Evolutionary conservation across 73 alveolate genomes (phyloP).

Genomic region (Effrenium voratum): DNA sequence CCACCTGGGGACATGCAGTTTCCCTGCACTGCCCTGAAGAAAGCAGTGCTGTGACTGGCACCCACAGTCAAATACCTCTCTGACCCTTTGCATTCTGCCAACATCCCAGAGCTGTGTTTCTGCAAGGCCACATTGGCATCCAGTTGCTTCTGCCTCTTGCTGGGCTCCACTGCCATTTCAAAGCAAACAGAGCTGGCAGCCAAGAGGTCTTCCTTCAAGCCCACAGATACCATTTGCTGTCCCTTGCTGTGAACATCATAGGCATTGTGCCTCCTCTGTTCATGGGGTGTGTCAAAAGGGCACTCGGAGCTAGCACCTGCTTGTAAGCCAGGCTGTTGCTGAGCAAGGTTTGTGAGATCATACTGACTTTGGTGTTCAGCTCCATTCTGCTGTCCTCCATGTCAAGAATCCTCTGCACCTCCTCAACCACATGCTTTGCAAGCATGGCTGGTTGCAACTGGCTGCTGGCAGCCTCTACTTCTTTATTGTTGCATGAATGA

Average conservation of each 20-base stretch:
- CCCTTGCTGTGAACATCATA: background rate
- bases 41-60: background rate
- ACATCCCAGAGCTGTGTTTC: background rate
- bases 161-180: background rate
- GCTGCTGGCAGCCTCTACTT: too few relatives aligned
- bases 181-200: background rate
- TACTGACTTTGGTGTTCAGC: background rate
- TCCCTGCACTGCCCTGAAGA: background rate
- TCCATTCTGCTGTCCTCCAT: background rate
- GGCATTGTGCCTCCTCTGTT: background rate
- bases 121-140: background rate
- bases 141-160: background rate
- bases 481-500: too few relatives aligned
- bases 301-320: background rate
- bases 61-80: conserved; percentile 22
- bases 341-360: background rate
- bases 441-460: too few relatives aligned
- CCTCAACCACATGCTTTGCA: too few relatives aligned
- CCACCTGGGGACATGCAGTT: background rate
- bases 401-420: too few relatives aligned
- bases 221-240: background rate
- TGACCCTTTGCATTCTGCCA: background rate
- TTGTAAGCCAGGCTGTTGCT: background rate
- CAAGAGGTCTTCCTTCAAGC: background rate
- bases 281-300: background rate